Percentiles rank a stretch among this genome's conserved stretches.
phyloP scores from a whole-genome alignment of 805 yeast species.

The Candida ovalis region DNA sequence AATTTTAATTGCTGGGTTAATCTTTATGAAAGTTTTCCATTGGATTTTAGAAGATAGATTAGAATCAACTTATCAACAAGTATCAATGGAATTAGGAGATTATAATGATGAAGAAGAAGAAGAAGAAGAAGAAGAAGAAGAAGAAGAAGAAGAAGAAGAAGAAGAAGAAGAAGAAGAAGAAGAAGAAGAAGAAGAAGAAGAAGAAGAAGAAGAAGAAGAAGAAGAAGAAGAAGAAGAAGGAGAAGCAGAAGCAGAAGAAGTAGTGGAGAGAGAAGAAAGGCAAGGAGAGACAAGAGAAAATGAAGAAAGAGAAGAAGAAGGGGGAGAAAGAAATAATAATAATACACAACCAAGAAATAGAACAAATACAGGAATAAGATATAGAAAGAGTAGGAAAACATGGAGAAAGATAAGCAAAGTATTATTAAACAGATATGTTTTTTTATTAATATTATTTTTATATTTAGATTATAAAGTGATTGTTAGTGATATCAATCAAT shows the following conservation, averaged over 20 bases:
- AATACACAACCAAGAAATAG: background rate
- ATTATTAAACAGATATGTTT: slow-evolving; percentile 35
- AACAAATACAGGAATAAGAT: background rate
- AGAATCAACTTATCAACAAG: slow-evolving; percentile 44
- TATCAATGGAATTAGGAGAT: slow-evolving; percentile 26
- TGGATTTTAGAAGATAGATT: slow-evolving; percentile 58
- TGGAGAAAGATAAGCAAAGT: background rate
- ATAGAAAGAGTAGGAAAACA: slow-evolving; percentile 17
- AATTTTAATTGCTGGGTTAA: slow-evolving; percentile 31
- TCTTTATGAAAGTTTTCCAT: slow-evolving; percentile 66
- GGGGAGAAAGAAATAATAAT: background rate
- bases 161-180: background rate
- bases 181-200: background rate
- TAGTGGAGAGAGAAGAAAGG: background rate
- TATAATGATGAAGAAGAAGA: background rate
- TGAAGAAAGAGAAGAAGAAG: background rate
- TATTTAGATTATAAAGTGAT: slow-evolving; percentile 51
- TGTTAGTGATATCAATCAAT: slow-evolving; percentile 51
- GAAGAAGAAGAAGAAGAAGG: slow-evolving; percentile 1
- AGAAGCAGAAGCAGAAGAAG: background rate
- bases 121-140: background rate
- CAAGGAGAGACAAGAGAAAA: background rate
- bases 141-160: background rate
- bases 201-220: slow-evolving; percentile 12
- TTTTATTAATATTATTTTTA: slow-evolving; percentile 43